Evolutionary conservation across 257 asterid species (phyloP), one percentile per base, ranked within the genome.

Genomic region (Scutellaria galericulata): DNA sequence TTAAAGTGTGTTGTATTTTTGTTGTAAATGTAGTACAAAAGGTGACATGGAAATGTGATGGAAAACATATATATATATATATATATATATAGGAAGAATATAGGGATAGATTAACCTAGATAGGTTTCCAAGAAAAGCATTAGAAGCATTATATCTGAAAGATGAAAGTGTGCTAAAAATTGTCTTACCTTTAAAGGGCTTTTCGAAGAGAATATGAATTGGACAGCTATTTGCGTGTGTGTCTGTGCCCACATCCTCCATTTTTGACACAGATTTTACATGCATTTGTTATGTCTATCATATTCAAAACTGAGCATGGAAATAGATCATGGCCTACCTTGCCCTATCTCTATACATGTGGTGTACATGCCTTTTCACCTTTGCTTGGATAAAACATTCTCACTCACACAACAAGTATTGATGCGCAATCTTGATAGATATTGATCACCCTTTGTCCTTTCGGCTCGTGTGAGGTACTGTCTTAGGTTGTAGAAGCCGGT

Each of bases 21-120:
- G 42, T 6, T 57, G 51, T 70, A 1, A 37, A 40, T 0, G 47
- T 20, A 55, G 76, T 44, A 10, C 48, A 71, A 58, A 66, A 42
- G 40, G 27, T 67, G 81, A 77, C 40, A 39, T 4, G 52, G 76
- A 73, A 53, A 73, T n/a, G 76, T 73, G 75, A 68, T 31, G 66
- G 41, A 14, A 61, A n/a, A 3, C 11, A 13, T 12, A 53, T 15
- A 53, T n/a, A 24, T 24, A 0, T 40, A 40, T 31, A 9, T 3
- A 3, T 5, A 12, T 12, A 53, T 15, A 53, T n/a, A 9, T 41
- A 41, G 31, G 50, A 35, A 9, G 37, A 24, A 40, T 44, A 22
- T 24, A 24, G 27, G 27, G 27, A 24, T 24, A 24, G 27, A 24
- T 24, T 24, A 24, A 20, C 37, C 37, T 4, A 31, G 22, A 37